Conservation (phyloP, 805 yeast genomes). For the Naumovozyma baii region DNA sequence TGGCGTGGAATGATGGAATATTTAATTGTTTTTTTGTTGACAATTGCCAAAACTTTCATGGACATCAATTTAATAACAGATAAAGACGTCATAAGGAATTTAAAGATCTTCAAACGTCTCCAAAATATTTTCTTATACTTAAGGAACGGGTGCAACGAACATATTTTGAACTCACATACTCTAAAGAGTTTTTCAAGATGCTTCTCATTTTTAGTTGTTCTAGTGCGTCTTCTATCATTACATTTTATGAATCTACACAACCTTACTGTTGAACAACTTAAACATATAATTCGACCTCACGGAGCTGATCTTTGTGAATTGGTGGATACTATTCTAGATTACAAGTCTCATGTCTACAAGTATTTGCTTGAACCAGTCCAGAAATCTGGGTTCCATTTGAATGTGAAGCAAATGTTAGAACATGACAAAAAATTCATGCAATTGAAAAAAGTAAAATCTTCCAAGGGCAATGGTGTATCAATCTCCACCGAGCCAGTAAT, state of each 20-base stretch:
- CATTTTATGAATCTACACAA: conserved; percentile 2
- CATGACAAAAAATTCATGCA: conserved; percentile 2
- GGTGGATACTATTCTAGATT: conserved; percentile 14
- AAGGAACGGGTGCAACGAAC: conserved; percentile 4
- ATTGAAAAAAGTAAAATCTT: neutral
- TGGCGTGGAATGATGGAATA: conserved; percentile 10
- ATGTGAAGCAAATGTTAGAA: conserved; percentile 14
- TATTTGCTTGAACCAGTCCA: conserved; percentile 15
- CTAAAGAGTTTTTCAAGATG: conserved; percentile 5
- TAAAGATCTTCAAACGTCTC: conserved; percentile 11
- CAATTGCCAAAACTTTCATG: conserved; percentile 7
- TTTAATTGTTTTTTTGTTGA: conserved; percentile 6
- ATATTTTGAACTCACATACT: neutral
- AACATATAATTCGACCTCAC: conserved; percentile 46
- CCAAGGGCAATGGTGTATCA: neutral
- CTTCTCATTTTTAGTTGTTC: conserved; percentile 5
- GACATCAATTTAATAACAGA: conserved; percentile 3
- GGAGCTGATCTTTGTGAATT: conserved; percentile 36
- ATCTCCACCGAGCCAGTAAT: neutral
- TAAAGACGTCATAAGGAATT: conserved; percentile 7
- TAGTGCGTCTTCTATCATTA: conserved; percentile 3
- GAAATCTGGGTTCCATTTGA: conserved; percentile 20
- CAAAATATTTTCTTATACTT: conserved; percentile 5
- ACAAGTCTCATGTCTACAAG: conserved; percentile 19
- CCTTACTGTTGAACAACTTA: conserved; percentile 51